A percentile compares a stretch with the other conserved stretches of the same genome.
Conservation (phyloP, 768 basidiomycete species). For the Leccinum obscurum region DNA sequence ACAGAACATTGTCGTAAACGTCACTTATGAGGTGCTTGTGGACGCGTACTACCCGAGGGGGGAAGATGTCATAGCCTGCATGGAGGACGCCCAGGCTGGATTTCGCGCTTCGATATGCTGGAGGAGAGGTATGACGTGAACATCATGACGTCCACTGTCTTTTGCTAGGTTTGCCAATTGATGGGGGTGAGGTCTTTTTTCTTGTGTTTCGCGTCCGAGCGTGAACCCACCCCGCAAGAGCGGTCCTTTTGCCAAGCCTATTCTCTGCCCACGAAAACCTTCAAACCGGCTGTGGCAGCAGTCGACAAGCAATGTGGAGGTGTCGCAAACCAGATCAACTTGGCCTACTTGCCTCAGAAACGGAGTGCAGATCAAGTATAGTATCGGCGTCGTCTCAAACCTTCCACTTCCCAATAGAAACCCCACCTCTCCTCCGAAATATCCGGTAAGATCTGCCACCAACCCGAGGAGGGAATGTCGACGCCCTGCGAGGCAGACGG, state of each 20-base stretch:
- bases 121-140: slow-evolving; percentile 17
- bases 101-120: slow-evolving; percentile 18
- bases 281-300: slow-evolving; percentile 21
- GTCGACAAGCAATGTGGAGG: slow-evolving; percentile 28
- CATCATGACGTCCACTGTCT: slow-evolving; percentile 40
- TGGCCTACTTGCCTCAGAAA: no score
- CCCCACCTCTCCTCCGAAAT: slow-evolving; percentile 18
- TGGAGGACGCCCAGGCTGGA: slow-evolving; percentile 34
- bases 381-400: slow-evolving; percentile 2
- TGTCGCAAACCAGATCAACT: slow-evolving; percentile 20
- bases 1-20: not conserved
- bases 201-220: not conserved
- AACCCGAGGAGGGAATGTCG: slow-evolving; percentile 10
- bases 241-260: slow-evolving; percentile 14
- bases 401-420: not conserved
- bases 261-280: slow-evolving; percentile 1
- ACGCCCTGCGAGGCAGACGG: not conserved
- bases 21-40: slow-evolving; percentile 36
- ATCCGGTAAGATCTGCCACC: slow-evolving; percentile 17
- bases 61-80: slow-evolving; percentile 29
- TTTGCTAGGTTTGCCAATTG: slow-evolving; percentile 46
- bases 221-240: slow-evolving; percentile 16
- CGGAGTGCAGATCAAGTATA: no score
- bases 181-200: slow-evolving; percentile 32
- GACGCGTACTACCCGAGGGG: slow-evolving; percentile 21